phyloP scores from a whole-genome alignment of 164 flowering plant species.

The Sextonia rubra region DNA sequence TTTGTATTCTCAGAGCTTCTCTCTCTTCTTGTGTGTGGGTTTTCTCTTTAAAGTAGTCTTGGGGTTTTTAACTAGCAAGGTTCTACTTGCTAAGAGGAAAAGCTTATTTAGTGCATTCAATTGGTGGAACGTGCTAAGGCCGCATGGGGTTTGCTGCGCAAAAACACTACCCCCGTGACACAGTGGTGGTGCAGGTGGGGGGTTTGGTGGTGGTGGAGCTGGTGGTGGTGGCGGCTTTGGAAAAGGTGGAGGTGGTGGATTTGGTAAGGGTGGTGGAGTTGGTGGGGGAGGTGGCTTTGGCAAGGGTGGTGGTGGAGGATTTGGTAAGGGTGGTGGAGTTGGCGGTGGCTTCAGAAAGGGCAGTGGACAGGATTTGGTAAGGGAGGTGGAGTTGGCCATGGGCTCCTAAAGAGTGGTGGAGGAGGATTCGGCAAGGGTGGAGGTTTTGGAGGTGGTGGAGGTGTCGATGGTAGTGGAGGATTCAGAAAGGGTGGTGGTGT shows the following conservation, averaged over 20 bases:
- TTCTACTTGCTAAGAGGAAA: no score
- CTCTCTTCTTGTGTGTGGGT: no score
- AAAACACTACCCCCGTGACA: no score
- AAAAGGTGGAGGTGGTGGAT: background rate
- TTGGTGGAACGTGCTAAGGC: no score
- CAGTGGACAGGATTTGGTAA: slow-evolving; percentile 1
- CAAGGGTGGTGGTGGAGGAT: slow-evolving; percentile 5
- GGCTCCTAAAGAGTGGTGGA: background rate
- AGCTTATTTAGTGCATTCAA: no score
- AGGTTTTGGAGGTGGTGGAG: slow-evolving; percentile 7
- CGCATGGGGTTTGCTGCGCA: no score
- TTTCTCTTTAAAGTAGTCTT: no score
- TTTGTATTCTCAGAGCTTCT: no score
- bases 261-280: slow-evolving; percentile 8
- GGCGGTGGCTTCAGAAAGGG: slow-evolving; percentile 9
- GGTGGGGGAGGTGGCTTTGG: slow-evolving; percentile 10
- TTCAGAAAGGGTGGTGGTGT: background rate
- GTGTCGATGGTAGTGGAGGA: slow-evolving; percentile 2
- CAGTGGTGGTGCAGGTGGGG: slow-evolving; percentile 11
- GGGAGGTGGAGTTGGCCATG: slow-evolving; percentile 4
- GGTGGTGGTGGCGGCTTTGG: background rate
- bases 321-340: slow-evolving; percentile 8
- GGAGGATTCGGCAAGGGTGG: background rate
- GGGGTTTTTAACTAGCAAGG: no score
- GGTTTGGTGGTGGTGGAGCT: slow-evolving; percentile 3